Percentiles rank a stretch among this genome's conserved stretches.
These are phyloP conservation scores for Hyaloscypha bicolor DNA, from an alignment of 495 filamentous ascomycete species.

Conservation along the genomic window DNA sequence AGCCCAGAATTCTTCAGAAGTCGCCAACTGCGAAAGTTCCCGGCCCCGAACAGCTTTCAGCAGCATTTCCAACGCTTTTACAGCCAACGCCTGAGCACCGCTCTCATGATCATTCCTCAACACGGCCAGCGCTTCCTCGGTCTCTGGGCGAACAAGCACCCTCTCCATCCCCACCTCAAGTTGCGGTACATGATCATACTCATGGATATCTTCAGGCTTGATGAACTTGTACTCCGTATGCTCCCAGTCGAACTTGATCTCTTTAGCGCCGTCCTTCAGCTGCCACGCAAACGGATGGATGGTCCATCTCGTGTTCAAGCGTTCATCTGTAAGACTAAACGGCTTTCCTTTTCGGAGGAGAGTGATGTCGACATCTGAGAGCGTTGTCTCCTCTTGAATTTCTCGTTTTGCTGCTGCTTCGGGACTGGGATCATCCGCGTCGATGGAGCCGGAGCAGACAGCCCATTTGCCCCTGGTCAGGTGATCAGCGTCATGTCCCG, in stretches of 20 bases:
- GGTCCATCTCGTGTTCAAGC: conserved; percentile 59
- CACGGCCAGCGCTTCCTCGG: conserved; percentile 46
- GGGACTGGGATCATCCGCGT: conserved; percentile 49
- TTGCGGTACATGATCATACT: conserved; percentile 55
- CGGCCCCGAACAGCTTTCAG: conserved; percentile 41
- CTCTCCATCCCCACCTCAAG: conserved; percentile 57
- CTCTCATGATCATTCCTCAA: conserved; percentile 56
- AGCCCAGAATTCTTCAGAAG: conserved; percentile 52
- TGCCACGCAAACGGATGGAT: conserved; percentile 64
- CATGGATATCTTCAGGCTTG: conserved; percentile 45
- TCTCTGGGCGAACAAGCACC: conserved; percentile 54
- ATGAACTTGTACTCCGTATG: conserved; percentile 61
- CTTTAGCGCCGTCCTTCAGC: conserved; percentile 41
- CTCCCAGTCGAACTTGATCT: conserved; percentile 64
- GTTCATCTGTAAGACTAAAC: conserved; percentile 56
- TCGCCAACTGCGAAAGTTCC: conserved; percentile 27
- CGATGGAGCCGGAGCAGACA: conserved; percentile 51
- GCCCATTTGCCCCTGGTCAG: conserved; percentile 32
- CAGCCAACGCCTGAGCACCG: conserved; percentile 58
- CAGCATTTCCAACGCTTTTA: conserved; percentile 49
- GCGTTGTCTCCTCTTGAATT: conserved; percentile 61
- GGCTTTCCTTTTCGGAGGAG: conserved; percentile 60
- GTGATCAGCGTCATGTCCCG: conserved; percentile 2
- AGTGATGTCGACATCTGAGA: conserved; percentile 47
- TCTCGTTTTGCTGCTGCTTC: conserved; percentile 62